These are phyloP conservation scores for Gaeumannomyces tritici DNA, from an alignment of 2,329 filamentous ascomycete genomes.

Conservation along the genomic window DNA sequence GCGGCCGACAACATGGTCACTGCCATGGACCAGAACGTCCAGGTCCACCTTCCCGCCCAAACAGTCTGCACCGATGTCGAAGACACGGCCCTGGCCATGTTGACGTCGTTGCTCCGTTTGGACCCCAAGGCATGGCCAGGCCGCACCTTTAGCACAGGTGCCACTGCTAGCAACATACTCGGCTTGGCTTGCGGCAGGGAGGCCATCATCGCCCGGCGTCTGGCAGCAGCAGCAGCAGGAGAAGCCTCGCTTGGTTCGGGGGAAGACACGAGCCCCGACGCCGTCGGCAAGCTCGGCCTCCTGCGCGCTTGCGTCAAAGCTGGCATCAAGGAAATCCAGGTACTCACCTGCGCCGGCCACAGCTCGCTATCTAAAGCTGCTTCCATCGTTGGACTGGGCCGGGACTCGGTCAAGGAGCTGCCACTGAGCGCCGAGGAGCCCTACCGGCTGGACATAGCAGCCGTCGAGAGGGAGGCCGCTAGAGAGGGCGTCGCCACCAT, in stretches of 20 bases:
- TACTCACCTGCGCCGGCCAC: conserved; percentile 75
- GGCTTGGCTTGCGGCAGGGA: conserved; percentile 62
- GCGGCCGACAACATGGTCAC: conserved; percentile 80
- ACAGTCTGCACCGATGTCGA: conserved; percentile 70
- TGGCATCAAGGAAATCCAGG: conserved; percentile 57
- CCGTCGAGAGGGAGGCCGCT: conserved; percentile 48
- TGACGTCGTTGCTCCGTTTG: conserved; percentile 58
- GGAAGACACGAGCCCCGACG: conserved; percentile 17
- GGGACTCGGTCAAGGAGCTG: conserved; percentile 56
- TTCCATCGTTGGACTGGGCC: conserved; percentile 69
- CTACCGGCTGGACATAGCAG: conserved; percentile 60
- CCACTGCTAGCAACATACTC: conserved; percentile 72
- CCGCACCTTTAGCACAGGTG: conserved; percentile 47
- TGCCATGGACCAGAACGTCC: conserved; percentile 72
- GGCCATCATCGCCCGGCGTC: conserved; percentile 35
- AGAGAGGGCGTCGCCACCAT: conserved; percentile 55
- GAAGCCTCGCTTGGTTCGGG: not conserved
- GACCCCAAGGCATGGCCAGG: conserved; percentile 49
- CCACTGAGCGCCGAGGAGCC: conserved; percentile 39
- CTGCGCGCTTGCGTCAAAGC: conserved; percentile 54
- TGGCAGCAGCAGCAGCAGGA: conserved; percentile 16
- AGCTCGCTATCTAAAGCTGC: conserved; percentile 80
- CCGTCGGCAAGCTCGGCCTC: conserved; percentile 62
- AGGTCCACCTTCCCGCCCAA: conserved; percentile 71
- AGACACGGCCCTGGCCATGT: conserved; percentile 57